A percentile compares a stretch with the other conserved stretches of the same genome.
Evolutionary conservation across 2,329 filamentous ascomycete genomes (phyloP).

Genomic region (Boeremia exigua): DNA sequence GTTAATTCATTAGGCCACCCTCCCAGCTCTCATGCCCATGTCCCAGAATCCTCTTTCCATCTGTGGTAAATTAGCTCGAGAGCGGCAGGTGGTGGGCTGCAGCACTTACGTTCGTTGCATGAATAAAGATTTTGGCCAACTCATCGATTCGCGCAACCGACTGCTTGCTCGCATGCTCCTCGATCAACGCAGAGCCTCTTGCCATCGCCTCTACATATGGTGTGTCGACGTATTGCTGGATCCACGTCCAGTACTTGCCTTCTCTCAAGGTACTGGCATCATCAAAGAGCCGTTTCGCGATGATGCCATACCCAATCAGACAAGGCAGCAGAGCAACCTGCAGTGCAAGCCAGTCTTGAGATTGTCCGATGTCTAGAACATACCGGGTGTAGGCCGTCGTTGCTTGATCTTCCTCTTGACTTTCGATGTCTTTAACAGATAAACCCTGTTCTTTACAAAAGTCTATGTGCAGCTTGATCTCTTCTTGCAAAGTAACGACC

Average conservation of each 20-base stretch:
- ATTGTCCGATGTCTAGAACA: conserved; percentile 86
- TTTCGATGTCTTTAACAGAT: conserved; percentile 73
- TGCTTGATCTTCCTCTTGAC: conserved; percentile 76
- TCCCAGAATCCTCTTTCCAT: conserved; percentile 80
- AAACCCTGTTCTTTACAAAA: conserved; percentile 87
- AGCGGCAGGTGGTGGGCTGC: background rate
- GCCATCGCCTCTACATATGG: conserved; percentile 78
- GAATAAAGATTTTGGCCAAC: conserved; percentile 81
- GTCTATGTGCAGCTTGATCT: conserved; percentile 79
- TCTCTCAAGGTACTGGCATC: conserved; percentile 66
- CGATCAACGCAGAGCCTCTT: conserved; percentile 74
- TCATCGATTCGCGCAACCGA: conserved; percentile 80
- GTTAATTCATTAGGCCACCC: background rate
- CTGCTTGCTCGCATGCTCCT: conserved; percentile 74
- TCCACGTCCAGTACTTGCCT: conserved; percentile 83
- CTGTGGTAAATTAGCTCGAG: conserved; percentile 48
- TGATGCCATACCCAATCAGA: conserved; percentile 84
- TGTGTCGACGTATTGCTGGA: conserved; percentile 83
- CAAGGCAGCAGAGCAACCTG: conserved; percentile 87
- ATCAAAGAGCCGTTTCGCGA: conserved; percentile 72
- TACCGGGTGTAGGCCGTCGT: conserved; percentile 83
- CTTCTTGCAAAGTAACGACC: conserved; percentile 76
- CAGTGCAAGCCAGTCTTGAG: conserved; percentile 85
- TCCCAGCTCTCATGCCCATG: conserved; percentile 59
- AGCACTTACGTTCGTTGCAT: conserved; percentile 76